Conservation (phyloP, 1,139 yeast species). For the Pichia sp. region DNA sequence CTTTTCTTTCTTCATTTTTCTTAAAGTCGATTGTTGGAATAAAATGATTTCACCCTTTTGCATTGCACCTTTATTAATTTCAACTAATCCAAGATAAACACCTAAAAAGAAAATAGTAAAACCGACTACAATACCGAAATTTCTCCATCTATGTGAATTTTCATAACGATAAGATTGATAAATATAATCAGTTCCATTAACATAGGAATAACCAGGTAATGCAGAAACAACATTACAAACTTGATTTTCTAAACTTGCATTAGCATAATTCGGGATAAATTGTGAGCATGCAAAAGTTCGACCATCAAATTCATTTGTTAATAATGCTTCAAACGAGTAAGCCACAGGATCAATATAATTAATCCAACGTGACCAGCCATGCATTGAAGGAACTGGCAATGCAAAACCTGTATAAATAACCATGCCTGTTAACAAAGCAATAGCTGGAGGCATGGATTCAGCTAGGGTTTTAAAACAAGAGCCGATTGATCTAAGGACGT, state of each 20-base stretch:
- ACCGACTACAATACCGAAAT: constrained; percentile 31
- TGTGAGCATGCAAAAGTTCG: constrained; percentile 43
- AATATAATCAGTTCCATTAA: constrained; percentile 29
- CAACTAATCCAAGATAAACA: constrained; percentile 27
- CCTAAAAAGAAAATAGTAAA: constrained; percentile 28
- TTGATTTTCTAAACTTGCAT: constrained; percentile 34
- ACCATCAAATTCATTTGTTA: constrained; percentile 50
- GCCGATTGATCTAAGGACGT: constrained; percentile 46
- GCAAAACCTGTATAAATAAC: constrained; percentile 50
- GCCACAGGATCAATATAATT: constrained; percentile 49
- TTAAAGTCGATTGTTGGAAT: constrained; percentile 26
- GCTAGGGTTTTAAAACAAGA: constrained; percentile 40
- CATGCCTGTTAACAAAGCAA: constrained; percentile 41
- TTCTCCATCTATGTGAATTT: constrained; percentile 31
- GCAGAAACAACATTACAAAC: constrained; percentile 67
- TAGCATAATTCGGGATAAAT: constrained; percentile 47
- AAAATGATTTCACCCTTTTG: constrained; percentile 33
- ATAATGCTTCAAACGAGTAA: constrained; percentile 49
- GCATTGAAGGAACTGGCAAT: constrained; percentile 55
- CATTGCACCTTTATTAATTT: constrained; percentile 30
- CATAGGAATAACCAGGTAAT: constrained; percentile 22
- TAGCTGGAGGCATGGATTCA: constrained; percentile 48
- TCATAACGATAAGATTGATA: constrained; percentile 25
- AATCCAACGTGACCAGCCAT: constrained; percentile 61
- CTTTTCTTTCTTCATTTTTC: constrained; percentile 19